phyloP scores from a whole-genome alignment of 2,329 filamentous ascomycete genomes.

The Monosporascus sp. region DNA sequence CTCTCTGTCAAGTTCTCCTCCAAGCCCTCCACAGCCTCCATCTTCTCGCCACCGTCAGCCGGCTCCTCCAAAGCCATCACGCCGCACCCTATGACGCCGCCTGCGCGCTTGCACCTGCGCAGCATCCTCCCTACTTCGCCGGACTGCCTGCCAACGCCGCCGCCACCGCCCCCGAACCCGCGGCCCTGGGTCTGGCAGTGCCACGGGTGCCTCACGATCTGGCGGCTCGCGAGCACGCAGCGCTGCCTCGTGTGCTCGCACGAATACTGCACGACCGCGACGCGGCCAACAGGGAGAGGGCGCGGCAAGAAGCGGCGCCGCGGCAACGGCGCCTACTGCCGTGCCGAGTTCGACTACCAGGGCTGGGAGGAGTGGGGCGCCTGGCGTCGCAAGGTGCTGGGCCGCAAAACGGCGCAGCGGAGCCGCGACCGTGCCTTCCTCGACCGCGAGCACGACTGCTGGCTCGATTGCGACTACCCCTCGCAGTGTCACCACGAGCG shows the following conservation, averaged over 20 bases:
- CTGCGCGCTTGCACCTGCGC: constrained; percentile 23
- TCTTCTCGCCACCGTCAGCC: constrained; percentile 3
- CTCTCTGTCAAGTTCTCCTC: constrained; percentile 14
- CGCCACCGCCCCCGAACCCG: constrained; percentile 15
- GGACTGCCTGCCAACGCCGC: constrained; percentile 18
- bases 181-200: constrained; percentile 32
- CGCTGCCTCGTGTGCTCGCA: constrained; percentile 28
- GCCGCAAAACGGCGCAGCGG: constrained; percentile 16
- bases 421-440: constrained; percentile 18
- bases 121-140: constrained; percentile 20
- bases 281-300: neutral
- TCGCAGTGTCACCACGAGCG: constrained; percentile 36
- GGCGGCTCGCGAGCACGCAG: constrained; percentile 27
- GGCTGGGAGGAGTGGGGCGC: constrained; percentile 26
- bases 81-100: constrained; percentile 15
- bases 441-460: constrained; percentile 16
- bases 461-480: constrained; percentile 33
- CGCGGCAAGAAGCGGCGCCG: constrained; percentile 17
- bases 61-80: neutral
- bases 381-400: constrained; percentile 23
- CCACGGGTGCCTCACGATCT: constrained; percentile 25
- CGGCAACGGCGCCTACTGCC: constrained; percentile 10
- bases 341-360: constrained; percentile 23
- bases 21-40: constrained; percentile 2
- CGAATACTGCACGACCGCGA: constrained; percentile 17